Conservation (phyloP, 495 filamentous ascomycete species). For the Chaetomium tenue region DNA sequence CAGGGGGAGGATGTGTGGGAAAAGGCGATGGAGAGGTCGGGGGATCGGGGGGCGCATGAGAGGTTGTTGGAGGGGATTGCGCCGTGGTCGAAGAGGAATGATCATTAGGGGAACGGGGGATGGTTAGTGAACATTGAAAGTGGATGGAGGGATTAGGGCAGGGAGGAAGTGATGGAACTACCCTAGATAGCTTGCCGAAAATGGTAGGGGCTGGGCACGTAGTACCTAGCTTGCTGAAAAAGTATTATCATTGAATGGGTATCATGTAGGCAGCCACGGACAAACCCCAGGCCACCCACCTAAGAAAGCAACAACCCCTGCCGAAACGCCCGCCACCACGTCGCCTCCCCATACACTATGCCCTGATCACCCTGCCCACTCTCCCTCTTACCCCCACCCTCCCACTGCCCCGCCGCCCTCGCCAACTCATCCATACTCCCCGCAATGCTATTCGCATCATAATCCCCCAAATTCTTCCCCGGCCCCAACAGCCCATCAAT, state of each 20-base stretch:
- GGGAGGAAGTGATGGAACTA: too few species aligned
- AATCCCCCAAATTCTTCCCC: neutral
- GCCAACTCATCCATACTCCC: neutral
- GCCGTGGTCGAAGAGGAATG: conserved; percentile 40
- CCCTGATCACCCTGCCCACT: neutral
- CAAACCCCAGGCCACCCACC: too few species aligned
- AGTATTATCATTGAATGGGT: conserved; percentile 1
- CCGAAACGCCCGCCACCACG: conserved; percentile 10
- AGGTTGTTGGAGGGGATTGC: conserved; percentile 41
- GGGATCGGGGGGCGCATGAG: conserved; percentile 37
- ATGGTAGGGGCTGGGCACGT: too few species aligned
- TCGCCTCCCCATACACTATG: conserved; percentile 3
- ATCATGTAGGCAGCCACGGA: neutral
- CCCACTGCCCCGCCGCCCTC: neutral
- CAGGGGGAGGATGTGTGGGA: conserved; percentile 36
- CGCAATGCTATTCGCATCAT: neutral
- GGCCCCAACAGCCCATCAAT: conserved; percentile 14
- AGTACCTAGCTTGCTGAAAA: neutral
- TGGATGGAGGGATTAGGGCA: neutral
- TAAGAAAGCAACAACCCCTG: conserved; percentile 18
- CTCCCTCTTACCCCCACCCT: neutral
- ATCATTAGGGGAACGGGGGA: conserved; percentile 15
- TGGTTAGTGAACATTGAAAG: neutral
- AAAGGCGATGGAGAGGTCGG: conserved; percentile 35
- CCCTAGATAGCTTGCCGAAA: neutral